Evolutionary conservation across 164 flowering plant genomes (phyloP).

Genomic region (Saururus chinensis): DNA sequence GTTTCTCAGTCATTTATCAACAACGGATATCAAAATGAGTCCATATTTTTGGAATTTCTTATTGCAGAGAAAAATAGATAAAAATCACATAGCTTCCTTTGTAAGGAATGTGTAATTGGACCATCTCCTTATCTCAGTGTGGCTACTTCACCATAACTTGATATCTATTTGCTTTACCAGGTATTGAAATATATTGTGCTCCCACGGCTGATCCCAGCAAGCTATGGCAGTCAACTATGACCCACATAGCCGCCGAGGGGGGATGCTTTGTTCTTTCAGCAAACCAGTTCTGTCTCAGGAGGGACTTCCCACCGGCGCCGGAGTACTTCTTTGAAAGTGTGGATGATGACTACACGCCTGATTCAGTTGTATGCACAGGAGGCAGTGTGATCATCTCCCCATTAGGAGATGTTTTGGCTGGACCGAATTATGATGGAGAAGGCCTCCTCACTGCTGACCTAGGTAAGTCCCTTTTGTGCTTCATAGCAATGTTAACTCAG

Average conservation of each 20-base stretch:
- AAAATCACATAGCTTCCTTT: too few relatives aligned
- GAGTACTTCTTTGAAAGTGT: constrained; percentile 39
- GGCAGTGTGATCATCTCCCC: constrained; percentile 79
- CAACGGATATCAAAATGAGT: too few relatives aligned
- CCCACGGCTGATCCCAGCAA: constrained; percentile 87
- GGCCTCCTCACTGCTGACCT: constrained; percentile 50
- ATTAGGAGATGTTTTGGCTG: constrained; percentile 53
- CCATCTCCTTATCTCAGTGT: too few relatives aligned
- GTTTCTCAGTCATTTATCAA: too few relatives aligned
- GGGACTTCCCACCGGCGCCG: constrained; percentile 80
- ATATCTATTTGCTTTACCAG: constrained; percentile 14
- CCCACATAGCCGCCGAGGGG: constrained; percentile 87
- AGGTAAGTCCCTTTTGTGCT: constrained; percentile 10
- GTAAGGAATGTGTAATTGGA: too few relatives aligned
- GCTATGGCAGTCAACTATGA: constrained; percentile 78
- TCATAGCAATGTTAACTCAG: too few relatives aligned
- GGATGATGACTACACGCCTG: constrained; percentile 56
- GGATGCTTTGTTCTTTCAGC: constrained; percentile 89
- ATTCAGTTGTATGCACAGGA: constrained; percentile 81
- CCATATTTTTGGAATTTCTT: too few relatives aligned
- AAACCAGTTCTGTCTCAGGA: constrained; percentile 78
- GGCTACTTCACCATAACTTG: too few relatives aligned
- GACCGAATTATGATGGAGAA: constrained; percentile 68
- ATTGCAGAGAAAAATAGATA: too few relatives aligned
- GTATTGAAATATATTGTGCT: constrained; percentile 93